Evolutionary conservation across 2,329 filamentous ascomycete species (phyloP), one percentile per base, ranked within the genome.

Genomic region (Penicillium sp.): DNA sequence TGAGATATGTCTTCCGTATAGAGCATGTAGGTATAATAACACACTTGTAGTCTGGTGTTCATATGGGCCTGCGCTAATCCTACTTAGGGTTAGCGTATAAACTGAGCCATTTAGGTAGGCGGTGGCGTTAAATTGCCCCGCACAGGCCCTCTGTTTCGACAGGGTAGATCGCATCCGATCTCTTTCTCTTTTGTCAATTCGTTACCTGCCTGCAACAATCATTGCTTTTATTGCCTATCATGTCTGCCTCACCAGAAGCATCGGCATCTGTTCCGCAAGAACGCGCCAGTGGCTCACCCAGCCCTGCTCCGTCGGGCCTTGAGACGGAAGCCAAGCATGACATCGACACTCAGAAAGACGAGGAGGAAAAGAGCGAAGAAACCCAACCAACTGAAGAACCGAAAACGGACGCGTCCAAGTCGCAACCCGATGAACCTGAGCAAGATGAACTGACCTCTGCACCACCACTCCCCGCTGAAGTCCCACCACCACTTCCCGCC

Each of bases 241-340:
- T 66, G 64, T 53, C 64, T 21, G 56, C 52, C 15, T 49, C 49
- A 19, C 49, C 42, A 19, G 54, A 59, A 41, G 44, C 31, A 23
- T 49, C 56, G 6, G 51, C 13, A 15, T 15, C 53, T 23, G 33
- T 39, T 12, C 23, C 31, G 72, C 93, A 93, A 82, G 91, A 96
- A 79, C 93, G 89, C 50, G 87, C 90, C 78, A 91, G 90, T 70
- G 90, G 90, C 29, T 90, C 96, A 77, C 90, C 91, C 60, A 87
- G 90, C 64, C 91, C 96, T 80, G 91, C 94, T 73, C 96, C 77
- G 82, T 89, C 91, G 52, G 90, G 96, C 36, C 86, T 91, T 78
- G 89, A 94, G 73, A 90, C 96, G 74, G 67, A 69, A 68, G 52
- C 80, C 53, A 61, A 61, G 51, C 45, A 58, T 33, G 53, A 63